These are phyloP conservation scores for Keqinozyma sinolaborantium DNA, from an alignment of 1,139 yeast species.

Conservation along the genomic window DNA sequence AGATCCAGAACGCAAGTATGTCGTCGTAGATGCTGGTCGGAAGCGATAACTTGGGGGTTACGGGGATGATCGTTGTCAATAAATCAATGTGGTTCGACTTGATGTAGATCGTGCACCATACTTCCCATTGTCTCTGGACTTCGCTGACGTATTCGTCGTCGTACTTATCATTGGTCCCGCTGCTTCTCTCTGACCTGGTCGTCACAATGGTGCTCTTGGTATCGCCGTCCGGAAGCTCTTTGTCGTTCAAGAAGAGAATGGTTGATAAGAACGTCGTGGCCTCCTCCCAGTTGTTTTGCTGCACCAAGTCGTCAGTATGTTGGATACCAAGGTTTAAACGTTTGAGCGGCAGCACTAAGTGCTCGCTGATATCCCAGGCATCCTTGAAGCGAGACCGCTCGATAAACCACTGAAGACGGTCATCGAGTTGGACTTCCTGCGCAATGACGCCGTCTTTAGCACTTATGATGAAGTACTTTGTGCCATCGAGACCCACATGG, in stretches of 20 bases:
- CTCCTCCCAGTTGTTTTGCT: constrained; percentile 49
- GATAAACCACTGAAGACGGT: constrained; percentile 71
- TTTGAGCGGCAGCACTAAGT: constrained; percentile 46
- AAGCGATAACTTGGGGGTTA: constrained; percentile 31
- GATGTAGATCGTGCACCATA: constrained; percentile 57
- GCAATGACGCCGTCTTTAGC: constrained; percentile 82
- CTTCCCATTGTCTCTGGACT: constrained; percentile 58
- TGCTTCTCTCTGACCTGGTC: constrained; percentile 5
- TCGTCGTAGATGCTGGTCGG: constrained; percentile 44
- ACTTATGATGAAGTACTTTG: constrained; percentile 65
- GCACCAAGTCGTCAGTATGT: constrained; percentile 56
- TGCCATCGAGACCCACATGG: constrained; percentile 29
- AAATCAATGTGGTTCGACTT: constrained; percentile 43
- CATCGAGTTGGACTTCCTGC: constrained; percentile 62
- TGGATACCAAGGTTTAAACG: constrained; percentile 60
- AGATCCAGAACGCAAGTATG: constrained; percentile 50
- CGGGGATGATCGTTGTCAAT: constrained; percentile 56
- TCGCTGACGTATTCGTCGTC: constrained; percentile 30
- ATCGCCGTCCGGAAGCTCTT: constrained; percentile 27
- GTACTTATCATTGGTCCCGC: constrained; percentile 8
- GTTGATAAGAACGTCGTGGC: constrained; percentile 50
- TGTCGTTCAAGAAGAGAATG: constrained; percentile 33
- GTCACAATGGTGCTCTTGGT: constrained; percentile 26
- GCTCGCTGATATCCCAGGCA: constrained; percentile 77
- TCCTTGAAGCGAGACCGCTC: constrained; percentile 51